Percentiles rank a stretch among this genome's conserved stretches.
Conservation (phyloP, 2,329 filamentous ascomycete species). For the Fusarium dlaminii region DNA sequence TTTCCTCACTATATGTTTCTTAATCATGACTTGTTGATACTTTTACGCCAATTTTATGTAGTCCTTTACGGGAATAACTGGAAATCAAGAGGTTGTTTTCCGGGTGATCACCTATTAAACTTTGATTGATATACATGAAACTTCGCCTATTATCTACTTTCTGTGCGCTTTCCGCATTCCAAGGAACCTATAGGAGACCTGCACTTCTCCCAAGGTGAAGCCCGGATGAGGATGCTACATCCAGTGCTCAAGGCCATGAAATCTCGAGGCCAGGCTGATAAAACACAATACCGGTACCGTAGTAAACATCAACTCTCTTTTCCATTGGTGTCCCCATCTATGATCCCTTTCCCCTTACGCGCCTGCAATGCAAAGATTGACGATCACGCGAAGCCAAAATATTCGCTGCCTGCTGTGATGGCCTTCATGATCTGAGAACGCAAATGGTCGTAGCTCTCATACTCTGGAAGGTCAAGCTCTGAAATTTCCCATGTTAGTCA, state of each 20-base stretch:
- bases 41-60: not conserved
- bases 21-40: not conserved
- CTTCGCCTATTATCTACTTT: conserved; percentile 20
- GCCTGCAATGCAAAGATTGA: conserved; percentile 33
- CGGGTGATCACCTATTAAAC: conserved; percentile 6
- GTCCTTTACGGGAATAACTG: not conserved
- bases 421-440: conserved; percentile 90
- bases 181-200: conserved; percentile 43
- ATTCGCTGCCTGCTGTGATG: conserved; percentile 97
- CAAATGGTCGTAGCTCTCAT: conserved; percentile 93
- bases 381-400: conserved; percentile 90
- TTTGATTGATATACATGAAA: conserved; percentile 27
- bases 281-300: conserved; percentile 9
- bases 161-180: conserved; percentile 5
- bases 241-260: conserved; percentile 11
- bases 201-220: conserved; percentile 44
- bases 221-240: not conserved
- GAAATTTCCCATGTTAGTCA: conserved; percentile 46
- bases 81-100: conserved; percentile 3
- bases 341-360: conserved; percentile 18
- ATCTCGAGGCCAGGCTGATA: conserved; percentile 18
- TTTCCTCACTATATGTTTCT: not conserved
- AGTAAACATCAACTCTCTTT: conserved; percentile 12
- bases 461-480: conserved; percentile 98
- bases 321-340: conserved; percentile 24